A percentile compares a stretch with the other conserved stretches of the same genome.
phyloP scores from a whole-genome alignment of 169 alveolate species.

The Plasmodium ovale region DNA sequence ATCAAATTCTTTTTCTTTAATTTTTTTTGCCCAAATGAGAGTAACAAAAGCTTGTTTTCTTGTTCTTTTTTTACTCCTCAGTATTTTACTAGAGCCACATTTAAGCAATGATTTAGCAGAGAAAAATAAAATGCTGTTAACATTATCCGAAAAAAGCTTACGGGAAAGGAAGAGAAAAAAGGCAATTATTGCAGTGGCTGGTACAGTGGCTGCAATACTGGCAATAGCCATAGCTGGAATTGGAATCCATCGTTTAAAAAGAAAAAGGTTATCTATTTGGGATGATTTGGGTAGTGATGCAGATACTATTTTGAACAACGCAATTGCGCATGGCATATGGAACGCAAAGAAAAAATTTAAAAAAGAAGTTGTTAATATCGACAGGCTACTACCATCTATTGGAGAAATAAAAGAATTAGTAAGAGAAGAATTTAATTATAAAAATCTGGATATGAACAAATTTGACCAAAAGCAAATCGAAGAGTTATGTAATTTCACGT shows the following conservation, averaged over 20 bases:
- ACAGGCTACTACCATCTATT: constrained; percentile 9
- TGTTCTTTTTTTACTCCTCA: constrained; percentile 8
- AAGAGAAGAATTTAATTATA: constrained; percentile 5
- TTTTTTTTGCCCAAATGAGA: neutral
- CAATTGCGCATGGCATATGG: constrained; percentile 22
- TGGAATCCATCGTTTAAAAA: neutral
- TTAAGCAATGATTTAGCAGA: constrained; percentile 6
- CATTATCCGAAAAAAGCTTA: neutral
- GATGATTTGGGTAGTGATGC: constrained; percentile 13
- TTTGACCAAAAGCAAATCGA: constrained; percentile 12
- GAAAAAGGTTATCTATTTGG: constrained; percentile 20
- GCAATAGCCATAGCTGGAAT: constrained; percentile 4
- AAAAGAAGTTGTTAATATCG: neutral
- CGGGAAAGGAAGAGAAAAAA: constrained; percentile 3
- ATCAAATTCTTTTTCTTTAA: neutral
- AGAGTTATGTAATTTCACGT: constrained; percentile 14
- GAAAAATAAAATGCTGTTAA: neutral
- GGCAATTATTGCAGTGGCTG: neutral
- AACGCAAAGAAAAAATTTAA: constrained; percentile 10
- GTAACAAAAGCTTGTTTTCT: neutral
- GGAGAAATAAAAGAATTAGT: constrained; percentile 1
- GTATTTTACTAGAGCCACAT: neutral
- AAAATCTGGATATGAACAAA: constrained; percentile 6
- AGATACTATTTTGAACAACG: constrained; percentile 8
- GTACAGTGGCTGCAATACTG: constrained; percentile 2